Evolutionary conservation across 768 basidiomycete genomes (phyloP), one percentile per base, ranked within the genome.

Genomic region (Leccinum rimulosum): DNA sequence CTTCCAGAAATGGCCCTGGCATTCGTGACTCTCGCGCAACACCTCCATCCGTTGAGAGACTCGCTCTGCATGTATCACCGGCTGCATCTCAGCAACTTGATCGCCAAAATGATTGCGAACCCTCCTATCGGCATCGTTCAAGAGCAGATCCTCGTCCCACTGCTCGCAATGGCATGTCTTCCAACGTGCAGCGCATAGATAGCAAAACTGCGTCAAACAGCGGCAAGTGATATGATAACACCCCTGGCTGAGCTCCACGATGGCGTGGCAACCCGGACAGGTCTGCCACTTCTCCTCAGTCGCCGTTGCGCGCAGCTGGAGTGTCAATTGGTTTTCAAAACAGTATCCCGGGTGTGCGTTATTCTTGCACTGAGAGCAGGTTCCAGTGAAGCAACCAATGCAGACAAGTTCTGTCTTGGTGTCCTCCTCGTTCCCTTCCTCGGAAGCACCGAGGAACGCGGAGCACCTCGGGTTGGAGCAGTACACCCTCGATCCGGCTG

Each of bases 181-280:
- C 88, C 88, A 90, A 10, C 60, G 74, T 30, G 68, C 78, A 0
- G 82, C 82, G 65, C 89, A 90, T 9, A 84, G 52, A 65, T 89
- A 88, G 64, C 87, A 88, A 68, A 88, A 88, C 62, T 88, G 67
- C 0, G 76, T 73, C 9, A 59, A 55, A 57, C 75, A 76, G 0
- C 70, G 76, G 60, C 86, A 88, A 14, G 80, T 85, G 73, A 88
- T 87, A 52, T 88, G 87, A 67, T 80, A 84, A 60, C 87, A 88
- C 0, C 87, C 86, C 6, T 75, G 64, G 17, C 72, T 65, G 15
- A 86, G 76, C 61, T 88, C 87, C 40, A 88, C 77, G 51, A 88
- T 75, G 15, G 77, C 72, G 6, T 75, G 64, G 64, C 87, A 88
- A 5, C 77, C 76, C 0, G 86, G 86, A 65, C 87, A 88, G 0